Conservation (phyloP, 257 asterid species). For the Solanum lycopersicoides region DNA sequence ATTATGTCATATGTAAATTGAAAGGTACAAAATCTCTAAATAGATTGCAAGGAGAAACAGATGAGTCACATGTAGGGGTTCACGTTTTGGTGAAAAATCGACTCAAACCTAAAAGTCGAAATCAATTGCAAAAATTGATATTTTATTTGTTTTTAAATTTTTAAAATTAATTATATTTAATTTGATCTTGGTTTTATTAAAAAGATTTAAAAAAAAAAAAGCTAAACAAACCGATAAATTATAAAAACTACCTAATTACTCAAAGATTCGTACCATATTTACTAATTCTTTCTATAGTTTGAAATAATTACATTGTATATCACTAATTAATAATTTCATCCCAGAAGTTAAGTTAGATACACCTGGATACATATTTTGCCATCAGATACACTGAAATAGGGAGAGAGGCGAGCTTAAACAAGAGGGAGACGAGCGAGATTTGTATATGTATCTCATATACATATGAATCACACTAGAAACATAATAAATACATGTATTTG, state of each 20-base stretch:
- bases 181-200: no score
- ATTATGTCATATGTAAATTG: no score
- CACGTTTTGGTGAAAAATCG: background rate
- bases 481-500: background rate
- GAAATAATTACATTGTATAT: background rate
- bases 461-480: background rate
- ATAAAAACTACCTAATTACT: background rate
- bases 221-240: no score
- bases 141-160: no score
- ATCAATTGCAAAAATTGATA: background rate
- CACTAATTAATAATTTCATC: background rate
- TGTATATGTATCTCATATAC: background rate
- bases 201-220: no score
- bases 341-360: background rate
- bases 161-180: no score
- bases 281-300: no score
- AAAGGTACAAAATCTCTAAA: no score
- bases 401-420: background rate
- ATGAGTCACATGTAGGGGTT: background rate
- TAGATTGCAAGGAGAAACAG: no score
- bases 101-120: background rate
- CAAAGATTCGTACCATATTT: background rate
- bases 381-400: background rate
- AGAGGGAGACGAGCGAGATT: background rate
- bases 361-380: no score